Base-by-base conservation (phyloP, 2,329 filamentous ascomycete genomes). In the Paracorniculantispora psalliotae region DNA sequence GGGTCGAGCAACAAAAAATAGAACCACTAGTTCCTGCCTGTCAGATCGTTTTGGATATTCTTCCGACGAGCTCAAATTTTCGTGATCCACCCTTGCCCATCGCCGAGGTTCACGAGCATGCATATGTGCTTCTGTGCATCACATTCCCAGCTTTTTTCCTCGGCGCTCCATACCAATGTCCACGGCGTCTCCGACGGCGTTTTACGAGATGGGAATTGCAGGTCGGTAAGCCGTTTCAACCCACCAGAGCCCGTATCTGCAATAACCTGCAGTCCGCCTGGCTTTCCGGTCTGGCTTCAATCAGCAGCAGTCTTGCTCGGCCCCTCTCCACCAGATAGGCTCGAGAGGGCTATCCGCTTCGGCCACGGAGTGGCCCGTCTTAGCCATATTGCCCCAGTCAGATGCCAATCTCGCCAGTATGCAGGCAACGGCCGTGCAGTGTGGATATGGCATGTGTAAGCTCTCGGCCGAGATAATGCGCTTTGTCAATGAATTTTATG, bases 31-130 rank as follows among this genome's bases (percentile, higher is more conserved):
- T 41, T 50, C 46, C 43, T 35, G 47, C n/a, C n/a, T 39, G 44
- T 9, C 55, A 50, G 47, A 57, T 57, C 55, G 23, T 51, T 57
- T 57, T 57, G 55, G 55, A 28, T 51, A 51, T 48, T 44, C 47
- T 57, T 57, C 55, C 55, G 55, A 43, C 47, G 47, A 52, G 30
- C 8, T 39, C 33, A 54, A 33, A 48, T 49, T 59, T 54, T 59
- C 25, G 2, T 43, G 43, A 43, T 59, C 57, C 57, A 59, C 57
- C n/a, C 50, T 3, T 25, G 13, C 3, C 2, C 39, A n/a, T 59
- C 57, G 43, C 57, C 57, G 57, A 59, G 57, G 57, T 19, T 59
- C 50, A 54, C 43, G 41, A 54, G 57, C 3, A 10, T 23, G 13
- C 26, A 51, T 48, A 12, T 37, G 33, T 35, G 12, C 44, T 41